phyloP scores from a whole-genome alignment of 257 asterid genomes.

The Eucommia ulmoides region DNA sequence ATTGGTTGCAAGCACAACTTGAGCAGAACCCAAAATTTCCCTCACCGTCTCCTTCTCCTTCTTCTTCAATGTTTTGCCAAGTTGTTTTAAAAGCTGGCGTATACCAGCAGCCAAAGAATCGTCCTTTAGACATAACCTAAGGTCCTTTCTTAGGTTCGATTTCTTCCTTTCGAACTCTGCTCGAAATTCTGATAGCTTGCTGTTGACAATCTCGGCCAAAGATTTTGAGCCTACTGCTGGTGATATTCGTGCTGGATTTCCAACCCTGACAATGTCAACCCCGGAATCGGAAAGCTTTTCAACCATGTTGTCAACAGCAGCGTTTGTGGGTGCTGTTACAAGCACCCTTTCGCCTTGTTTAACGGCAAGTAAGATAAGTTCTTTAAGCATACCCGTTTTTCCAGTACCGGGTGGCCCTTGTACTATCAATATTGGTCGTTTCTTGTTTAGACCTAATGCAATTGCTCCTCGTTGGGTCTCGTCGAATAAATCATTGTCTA shows the following conservation, averaged over 20 bases:
- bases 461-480: constrained; percentile 70
- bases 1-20: constrained; percentile 89
- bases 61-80: constrained; percentile 83
- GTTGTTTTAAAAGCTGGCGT: constrained; percentile 92
- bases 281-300: constrained; percentile 68
- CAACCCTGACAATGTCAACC: constrained; percentile 66
- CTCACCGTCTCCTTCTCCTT: constrained; percentile 86
- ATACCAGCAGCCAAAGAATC: constrained; percentile 96
- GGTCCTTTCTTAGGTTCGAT: constrained; percentile 78
- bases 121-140: constrained; percentile 71
- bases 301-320: constrained; percentile 97
- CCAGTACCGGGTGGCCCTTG: constrained; percentile 99
- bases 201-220: constrained; percentile 69
- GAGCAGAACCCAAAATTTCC: constrained; percentile 66
- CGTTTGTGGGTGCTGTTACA: constrained; percentile 95
- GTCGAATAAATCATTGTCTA: constrained; percentile 36
- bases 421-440: constrained; percentile 63
- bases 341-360: constrained; percentile 90
- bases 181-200: constrained; percentile 58
- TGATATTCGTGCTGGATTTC: constrained; percentile 89
- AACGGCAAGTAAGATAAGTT: constrained; percentile 61
- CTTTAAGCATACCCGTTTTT: constrained; percentile 72
- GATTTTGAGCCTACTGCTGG: constrained; percentile 79
- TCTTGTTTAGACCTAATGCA: constrained; percentile 80
- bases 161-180: constrained; percentile 79